These are phyloP conservation scores for Colletotrichum tabaci DNA, from an alignment of 2,329 filamentous ascomycete genomes.

Conservation along the genomic window DNA sequence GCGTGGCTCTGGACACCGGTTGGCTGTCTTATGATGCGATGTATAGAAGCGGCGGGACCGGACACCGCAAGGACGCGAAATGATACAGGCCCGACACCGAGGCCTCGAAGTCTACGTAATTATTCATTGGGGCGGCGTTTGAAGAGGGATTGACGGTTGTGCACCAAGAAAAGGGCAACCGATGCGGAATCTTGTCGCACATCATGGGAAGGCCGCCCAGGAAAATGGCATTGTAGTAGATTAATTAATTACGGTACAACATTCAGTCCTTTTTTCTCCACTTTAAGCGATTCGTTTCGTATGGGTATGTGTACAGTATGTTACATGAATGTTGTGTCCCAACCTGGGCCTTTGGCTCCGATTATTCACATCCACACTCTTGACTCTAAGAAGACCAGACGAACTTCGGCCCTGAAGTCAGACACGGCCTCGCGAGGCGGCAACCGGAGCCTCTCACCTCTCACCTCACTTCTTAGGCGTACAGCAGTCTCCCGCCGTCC, in stretches of 20 bases:
- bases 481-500: constrained; percentile 68
- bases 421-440: not conserved
- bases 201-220: constrained; percentile 38
- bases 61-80: constrained; percentile 31
- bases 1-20: constrained; percentile 17
- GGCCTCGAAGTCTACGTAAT: constrained; percentile 34
- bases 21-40: constrained; percentile 23
- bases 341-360: not conserved
- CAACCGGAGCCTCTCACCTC: not conserved
- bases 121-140: constrained; percentile 43
- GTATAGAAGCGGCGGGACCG: constrained; percentile 36
- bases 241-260: constrained; percentile 37
- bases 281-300: not conserved
- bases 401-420: not conserved
- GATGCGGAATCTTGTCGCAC: constrained; percentile 34
- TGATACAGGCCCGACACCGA: constrained; percentile 25
- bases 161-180: constrained; percentile 11
- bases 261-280: not conserved
- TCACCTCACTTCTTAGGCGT: constrained; percentile 58
- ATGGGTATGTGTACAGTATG: not conserved
- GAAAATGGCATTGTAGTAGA: constrained; percentile 41
- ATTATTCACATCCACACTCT: too few relatives aligned
- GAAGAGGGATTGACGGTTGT: constrained; percentile 37
- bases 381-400: too few relatives aligned
- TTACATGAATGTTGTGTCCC: not conserved